Conservation (phyloP, 805 yeast species). For the Metschnikowia borealis region DNA sequence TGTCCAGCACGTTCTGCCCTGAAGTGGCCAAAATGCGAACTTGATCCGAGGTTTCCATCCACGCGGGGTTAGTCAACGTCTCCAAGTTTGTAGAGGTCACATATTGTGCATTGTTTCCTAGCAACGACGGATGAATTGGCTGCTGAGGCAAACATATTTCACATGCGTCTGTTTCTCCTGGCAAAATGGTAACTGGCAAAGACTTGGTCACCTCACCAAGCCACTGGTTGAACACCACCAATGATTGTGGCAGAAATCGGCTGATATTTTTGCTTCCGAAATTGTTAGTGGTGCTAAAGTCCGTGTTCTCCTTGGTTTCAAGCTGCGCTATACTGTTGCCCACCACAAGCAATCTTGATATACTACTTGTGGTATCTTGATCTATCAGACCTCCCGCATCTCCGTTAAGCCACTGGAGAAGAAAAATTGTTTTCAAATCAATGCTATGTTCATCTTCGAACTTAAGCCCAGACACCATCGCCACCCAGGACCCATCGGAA, state of each 20-base stretch:
- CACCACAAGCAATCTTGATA: conserved; percentile 58
- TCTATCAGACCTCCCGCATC: conserved; percentile 46
- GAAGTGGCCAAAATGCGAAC: conserved; percentile 64
- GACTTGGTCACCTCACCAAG: conserved; percentile 52
- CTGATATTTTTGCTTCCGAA: conserved; percentile 53
- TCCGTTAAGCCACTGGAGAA: conserved; percentile 71
- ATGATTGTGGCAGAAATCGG: conserved; percentile 45
- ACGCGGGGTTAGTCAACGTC: conserved; percentile 59
- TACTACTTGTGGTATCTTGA: conserved; percentile 21
- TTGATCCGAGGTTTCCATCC: conserved; percentile 54
- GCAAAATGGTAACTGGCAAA: conserved; percentile 72
- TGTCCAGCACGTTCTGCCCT: conserved; percentile 83
- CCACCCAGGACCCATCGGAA: conserved; percentile 33
- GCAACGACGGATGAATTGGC: conserved; percentile 75
- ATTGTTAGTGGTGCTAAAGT: conserved; percentile 36
- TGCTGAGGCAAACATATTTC: conserved; percentile 85
- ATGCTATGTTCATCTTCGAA: conserved; percentile 45
- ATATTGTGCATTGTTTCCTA: conserved; percentile 44
- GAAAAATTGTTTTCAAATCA: conserved; percentile 47
- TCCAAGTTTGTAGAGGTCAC: conserved; percentile 23
- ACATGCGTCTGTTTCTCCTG: conserved; percentile 85
- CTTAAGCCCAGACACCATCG: conserved; percentile 74
- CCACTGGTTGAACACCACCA: conserved; percentile 56
- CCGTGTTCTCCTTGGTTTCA: conserved; percentile 20
- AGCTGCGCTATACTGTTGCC: conserved; percentile 60